Evolutionary conservation across 768 basidiomycete species (phyloP).

Genomic region (Leccinellum rugosiceps): DNA sequence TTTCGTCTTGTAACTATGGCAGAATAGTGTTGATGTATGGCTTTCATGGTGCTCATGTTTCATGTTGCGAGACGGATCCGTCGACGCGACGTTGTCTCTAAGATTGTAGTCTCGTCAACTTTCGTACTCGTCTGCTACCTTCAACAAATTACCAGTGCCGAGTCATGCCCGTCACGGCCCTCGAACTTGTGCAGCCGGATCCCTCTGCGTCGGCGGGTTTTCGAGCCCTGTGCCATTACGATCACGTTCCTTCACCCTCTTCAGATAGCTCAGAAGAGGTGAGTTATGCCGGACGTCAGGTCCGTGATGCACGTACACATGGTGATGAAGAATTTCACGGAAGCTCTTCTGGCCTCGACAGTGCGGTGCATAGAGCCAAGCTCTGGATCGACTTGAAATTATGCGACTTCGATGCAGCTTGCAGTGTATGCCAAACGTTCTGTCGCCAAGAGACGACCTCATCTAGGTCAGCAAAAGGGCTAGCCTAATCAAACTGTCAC

Average conservation of each 20-base stretch:
- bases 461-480: no score
- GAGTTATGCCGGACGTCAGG: no score
- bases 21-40: not conserved
- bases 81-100: not conserved
- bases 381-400: no score
- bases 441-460: no score
- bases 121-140: not conserved
- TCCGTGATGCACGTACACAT: no score
- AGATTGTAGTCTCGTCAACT: not conserved
- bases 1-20: not conserved
- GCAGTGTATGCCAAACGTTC: no score
- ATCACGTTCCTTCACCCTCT: not conserved
- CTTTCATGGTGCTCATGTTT: not conserved
- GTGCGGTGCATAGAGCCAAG: no score
- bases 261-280: not conserved
- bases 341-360: no score
- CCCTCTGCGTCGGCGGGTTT: no score
- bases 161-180: not conserved
- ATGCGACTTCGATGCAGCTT: no score
- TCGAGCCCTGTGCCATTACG: not conserved
- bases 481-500: no score
- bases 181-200: not conserved
- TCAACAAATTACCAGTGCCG: not conserved
- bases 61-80: not conserved
- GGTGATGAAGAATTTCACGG: no score